phyloP scores from a whole-genome alignment of 345 rosid genomes.

The Syzygium aromaticum region DNA sequence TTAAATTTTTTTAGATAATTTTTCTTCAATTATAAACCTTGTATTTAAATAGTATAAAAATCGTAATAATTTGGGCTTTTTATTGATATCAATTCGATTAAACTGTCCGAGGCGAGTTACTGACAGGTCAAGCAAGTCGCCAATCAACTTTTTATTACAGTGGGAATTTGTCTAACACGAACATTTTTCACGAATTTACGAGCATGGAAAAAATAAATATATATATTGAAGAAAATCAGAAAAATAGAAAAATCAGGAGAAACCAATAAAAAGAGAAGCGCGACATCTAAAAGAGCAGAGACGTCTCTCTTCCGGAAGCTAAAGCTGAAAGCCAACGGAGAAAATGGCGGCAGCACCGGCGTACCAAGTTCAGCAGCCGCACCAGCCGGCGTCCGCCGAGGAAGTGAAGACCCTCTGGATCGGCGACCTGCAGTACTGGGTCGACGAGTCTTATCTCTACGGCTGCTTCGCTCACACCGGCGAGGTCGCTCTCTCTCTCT shows the following conservation, averaged over 20 bases:
- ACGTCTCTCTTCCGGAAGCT: neutral
- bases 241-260: neutral
- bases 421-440: conserved; percentile 96
- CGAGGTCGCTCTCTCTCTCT: conserved; percentile 43
- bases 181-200: neutral
- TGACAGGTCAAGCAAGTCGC: neutral
- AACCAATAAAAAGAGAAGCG: neutral
- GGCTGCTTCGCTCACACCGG: conserved; percentile 94
- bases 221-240: neutral
- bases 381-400: conserved; percentile 79
- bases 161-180: neutral
- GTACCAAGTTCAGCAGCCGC: conserved; percentile 26
- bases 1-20: too few relatives aligned
- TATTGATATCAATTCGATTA: neutral
- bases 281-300: neutral
- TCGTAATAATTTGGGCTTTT: neutral
- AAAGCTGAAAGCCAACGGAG: neutral
- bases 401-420: conserved; percentile 98
- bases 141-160: neutral
- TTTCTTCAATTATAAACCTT: too few relatives aligned
- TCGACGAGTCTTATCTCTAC: conserved; percentile 72
- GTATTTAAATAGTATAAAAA: too few relatives aligned
- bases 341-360: conserved; percentile 25
- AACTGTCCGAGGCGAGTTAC: neutral
- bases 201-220: neutral